phyloP scores from a whole-genome alignment of 257 asterid genomes.

The Penstemon eatonii region DNA sequence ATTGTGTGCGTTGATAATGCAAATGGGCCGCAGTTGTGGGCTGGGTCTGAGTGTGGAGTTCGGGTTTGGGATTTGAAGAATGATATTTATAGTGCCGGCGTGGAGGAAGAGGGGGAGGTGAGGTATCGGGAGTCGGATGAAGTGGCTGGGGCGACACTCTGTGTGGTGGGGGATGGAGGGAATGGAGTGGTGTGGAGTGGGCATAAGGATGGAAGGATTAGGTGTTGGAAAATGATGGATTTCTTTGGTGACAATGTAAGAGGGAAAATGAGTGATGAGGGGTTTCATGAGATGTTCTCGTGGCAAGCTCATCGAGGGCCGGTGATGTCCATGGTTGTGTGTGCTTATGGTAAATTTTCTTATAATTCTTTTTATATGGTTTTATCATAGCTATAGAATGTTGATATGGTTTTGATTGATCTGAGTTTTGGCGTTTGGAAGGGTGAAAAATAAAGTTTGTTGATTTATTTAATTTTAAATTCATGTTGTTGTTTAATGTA shows the following conservation, averaged over 20 bases:
- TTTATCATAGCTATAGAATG: conserved; percentile 4
- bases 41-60: conserved; percentile 87
- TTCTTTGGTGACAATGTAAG: conserved; percentile 32
- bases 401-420: conserved; percentile 8
- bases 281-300: conserved; percentile 61
- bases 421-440: background rate
- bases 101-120: conserved; percentile 66
- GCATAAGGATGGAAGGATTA: conserved; percentile 81
- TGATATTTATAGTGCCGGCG: conserved; percentile 54
- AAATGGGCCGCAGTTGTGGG: conserved; percentile 78
- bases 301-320: conserved; percentile 96
- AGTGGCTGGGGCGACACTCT: conserved; percentile 52
- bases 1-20: conserved; percentile 53
- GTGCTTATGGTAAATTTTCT: conserved; percentile 64
- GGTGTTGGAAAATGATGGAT: conserved; percentile 81
- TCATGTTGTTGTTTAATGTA: background rate
- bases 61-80: conserved; percentile 68
- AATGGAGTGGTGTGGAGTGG: conserved; percentile 90
- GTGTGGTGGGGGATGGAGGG: conserved; percentile 79
- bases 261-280: conserved; percentile 38
- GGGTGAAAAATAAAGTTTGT: background rate
- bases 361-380: conserved; percentile 16
- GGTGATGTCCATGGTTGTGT: conserved; percentile 75
- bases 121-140: conserved; percentile 63
- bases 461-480: background rate